A percentile compares a stretch with the other conserved stretches of the same genome.
These are phyloP conservation scores for Umbelopsis ramanniana DNA, from an alignment of 192 early-diverging fungal species.

Conservation along the genomic window DNA sequence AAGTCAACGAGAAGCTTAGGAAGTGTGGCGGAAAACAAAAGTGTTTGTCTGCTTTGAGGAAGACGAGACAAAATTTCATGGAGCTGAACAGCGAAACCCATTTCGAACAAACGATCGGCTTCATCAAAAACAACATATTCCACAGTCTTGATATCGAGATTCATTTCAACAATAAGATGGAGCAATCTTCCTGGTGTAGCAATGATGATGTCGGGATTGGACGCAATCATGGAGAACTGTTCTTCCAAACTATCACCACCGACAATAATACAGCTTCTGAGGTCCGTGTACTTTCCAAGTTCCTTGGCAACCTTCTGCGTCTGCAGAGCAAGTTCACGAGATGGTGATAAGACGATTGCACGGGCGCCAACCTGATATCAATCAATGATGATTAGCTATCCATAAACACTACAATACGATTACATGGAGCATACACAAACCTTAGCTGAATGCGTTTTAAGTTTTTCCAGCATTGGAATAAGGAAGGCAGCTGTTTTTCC, in stretches of 20 bases:
- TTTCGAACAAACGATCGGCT: conserved; percentile 97
- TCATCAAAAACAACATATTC: conserved; percentile 99
- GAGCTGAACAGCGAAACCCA: conserved; percentile 95
- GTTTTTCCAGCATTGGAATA: conserved; percentile 87
- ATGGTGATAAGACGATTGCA: conserved; percentile 87
- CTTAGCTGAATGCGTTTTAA: conserved; percentile 89
- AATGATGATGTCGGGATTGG: conserved; percentile 92
- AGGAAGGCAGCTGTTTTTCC: conserved; percentile 87
- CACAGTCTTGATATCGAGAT: conserved; percentile 82
- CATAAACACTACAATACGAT: not conserved
- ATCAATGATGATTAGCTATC: not conserved
- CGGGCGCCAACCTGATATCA: conserved; percentile 63
- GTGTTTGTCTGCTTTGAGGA: conserved; percentile 84
- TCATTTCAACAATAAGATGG: conserved; percentile 91
- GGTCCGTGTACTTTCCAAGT: conserved; percentile 89
- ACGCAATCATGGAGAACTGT: conserved; percentile 91
- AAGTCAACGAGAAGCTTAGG: conserved; percentile 94
- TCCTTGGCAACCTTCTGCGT: conserved; percentile 95
- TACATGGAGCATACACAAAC: conserved; percentile 36
- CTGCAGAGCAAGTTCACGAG: conserved; percentile 95
- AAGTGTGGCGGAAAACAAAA: conserved; percentile 96
- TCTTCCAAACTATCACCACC: conserved; percentile 98
- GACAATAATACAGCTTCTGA: conserved; percentile 86
- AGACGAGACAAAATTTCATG: conserved; percentile 88
- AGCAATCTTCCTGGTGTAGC: conserved; percentile 86